Conservation (phyloP, 257 asterid species). For the Ocimum tenuiflorum region DNA sequence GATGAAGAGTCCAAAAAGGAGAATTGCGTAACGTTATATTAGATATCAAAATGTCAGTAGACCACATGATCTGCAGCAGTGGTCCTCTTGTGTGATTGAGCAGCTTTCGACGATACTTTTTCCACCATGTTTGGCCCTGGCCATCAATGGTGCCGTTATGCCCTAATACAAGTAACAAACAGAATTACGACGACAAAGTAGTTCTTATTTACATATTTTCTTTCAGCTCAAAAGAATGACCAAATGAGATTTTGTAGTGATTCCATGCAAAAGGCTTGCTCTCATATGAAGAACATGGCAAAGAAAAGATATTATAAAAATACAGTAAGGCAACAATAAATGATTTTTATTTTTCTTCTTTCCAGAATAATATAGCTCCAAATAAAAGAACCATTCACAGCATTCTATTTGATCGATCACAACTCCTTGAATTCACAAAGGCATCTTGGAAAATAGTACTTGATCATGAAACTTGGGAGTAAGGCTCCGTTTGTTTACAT, state of each 20-base stretch:
- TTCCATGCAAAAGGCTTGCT: background rate
- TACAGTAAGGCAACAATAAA: too few relatives aligned
- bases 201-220: background rate
- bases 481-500: too few relatives aligned
- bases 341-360: background rate
- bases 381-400: background rate
- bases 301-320: background rate
- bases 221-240: background rate
- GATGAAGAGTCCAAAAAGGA: conserved; percentile 85
- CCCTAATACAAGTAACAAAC: conserved; percentile 36
- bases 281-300: background rate
- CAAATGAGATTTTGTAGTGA: background rate
- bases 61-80: conserved; percentile 78
- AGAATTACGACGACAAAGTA: background rate
- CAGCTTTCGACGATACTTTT: conserved; percentile 50
- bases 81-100: conserved; percentile 78
- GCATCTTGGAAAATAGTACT: background rate
- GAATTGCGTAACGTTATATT: conserved; percentile 59
- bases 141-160: conserved; percentile 75
- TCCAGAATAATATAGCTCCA: background rate
- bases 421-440: background rate
- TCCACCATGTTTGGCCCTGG: conserved; percentile 83
- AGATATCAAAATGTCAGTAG: conserved; percentile 56
- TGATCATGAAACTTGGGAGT: background rate
- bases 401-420: background rate